A percentile compares a stretch with the other conserved stretches of the same genome.
phyloP scores from a whole-genome alignment of 768 basidiomycete genomes.

The Agrocybe praecox region DNA sequence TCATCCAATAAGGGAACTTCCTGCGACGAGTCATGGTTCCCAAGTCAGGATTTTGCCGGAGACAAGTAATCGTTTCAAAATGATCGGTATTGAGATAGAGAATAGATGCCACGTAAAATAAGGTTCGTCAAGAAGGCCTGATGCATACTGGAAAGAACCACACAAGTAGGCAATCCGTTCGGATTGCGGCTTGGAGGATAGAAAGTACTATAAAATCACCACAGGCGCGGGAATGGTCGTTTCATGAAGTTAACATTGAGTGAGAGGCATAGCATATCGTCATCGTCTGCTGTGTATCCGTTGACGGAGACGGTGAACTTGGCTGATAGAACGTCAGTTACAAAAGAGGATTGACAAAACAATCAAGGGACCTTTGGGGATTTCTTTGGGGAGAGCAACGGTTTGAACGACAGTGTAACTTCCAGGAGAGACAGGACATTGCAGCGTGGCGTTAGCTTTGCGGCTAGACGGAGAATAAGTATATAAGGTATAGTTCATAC shows the following conservation, averaged over 20 bases:
- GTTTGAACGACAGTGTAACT: slow-evolving; percentile 77
- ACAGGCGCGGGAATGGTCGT: slow-evolving; percentile 35
- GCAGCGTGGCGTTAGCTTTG: slow-evolving; percentile 71
- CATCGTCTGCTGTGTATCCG: slow-evolving; percentile 73
- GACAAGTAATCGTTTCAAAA: not conserved
- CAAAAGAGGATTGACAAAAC: not conserved
- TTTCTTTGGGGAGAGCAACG: slow-evolving; percentile 87
- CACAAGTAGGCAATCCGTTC: not conserved
- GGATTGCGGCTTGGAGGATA: not conserved
- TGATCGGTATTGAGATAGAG: not conserved
- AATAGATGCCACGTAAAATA: not conserved
- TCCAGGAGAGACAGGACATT: slow-evolving; percentile 84
- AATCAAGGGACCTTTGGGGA: slow-evolving; percentile 80
- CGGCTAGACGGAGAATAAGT: slow-evolving; percentile 44
- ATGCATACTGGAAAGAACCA: not conserved
- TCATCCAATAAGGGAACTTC: too few species aligned
- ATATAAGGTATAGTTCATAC: not conserved
- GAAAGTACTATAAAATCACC: slow-evolving; percentile 19
- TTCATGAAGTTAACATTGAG: slow-evolving; percentile 79
- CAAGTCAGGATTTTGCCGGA: too few species aligned
- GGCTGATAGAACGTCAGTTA: slow-evolving; percentile 47
- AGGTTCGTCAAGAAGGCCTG: not conserved
- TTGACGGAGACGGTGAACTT: slow-evolving; percentile 76
- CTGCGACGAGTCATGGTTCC: too few species aligned
- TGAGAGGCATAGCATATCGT: slow-evolving; percentile 78